Conservation (phyloP, 345 rosid species). For the Triadica sebifera region DNA sequence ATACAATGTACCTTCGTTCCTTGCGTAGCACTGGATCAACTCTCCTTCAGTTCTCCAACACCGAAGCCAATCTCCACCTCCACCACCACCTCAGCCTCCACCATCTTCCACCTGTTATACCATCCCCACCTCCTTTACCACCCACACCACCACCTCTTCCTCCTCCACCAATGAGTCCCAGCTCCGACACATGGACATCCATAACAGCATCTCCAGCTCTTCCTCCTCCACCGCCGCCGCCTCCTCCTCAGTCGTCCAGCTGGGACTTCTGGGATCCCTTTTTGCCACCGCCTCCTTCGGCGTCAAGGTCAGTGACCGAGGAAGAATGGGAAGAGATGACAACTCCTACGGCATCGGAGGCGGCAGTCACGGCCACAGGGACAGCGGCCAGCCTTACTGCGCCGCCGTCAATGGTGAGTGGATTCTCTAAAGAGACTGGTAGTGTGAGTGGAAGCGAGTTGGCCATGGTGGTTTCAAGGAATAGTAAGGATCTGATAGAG, state of each 20-base stretch:
- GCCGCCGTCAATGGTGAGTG: slow-evolving; percentile 54
- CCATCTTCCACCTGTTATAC: slow-evolving; percentile 28
- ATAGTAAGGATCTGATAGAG: slow-evolving; percentile 76
- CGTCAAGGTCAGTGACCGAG: slow-evolving; percentile 43
- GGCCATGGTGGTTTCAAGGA: slow-evolving; percentile 80
- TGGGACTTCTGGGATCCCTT: slow-evolving; percentile 99
- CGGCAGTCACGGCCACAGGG: slow-evolving; percentile 23
- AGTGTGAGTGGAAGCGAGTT: slow-evolving; percentile 58
- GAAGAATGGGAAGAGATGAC: slow-evolving; percentile 75
- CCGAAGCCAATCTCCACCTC: slow-evolving; percentile 62
- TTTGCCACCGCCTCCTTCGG: slow-evolving; percentile 38
- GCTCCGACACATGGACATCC: slow-evolving; percentile 80
- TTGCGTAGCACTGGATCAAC: slow-evolving; percentile 81
- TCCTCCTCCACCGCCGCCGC: slow-evolving; percentile 67
- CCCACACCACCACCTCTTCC: slow-evolving; percentile 40
- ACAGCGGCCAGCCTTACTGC: slow-evolving; percentile 46
- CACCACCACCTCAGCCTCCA: slow-evolving; percentile 32
- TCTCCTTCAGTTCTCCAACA: slow-evolving; percentile 67
- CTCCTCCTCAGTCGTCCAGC: slow-evolving; percentile 59
- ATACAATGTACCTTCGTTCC: slow-evolving; percentile 85
- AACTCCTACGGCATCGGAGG: slow-evolving; percentile 21
- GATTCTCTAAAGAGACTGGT: slow-evolving; percentile 56
- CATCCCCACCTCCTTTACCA: slow-evolving; percentile 19
- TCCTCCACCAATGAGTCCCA: slow-evolving; percentile 69
- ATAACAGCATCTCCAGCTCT: slow-evolving; percentile 31